Evolutionary conservation across 345 rosid genomes (phyloP), one percentile per base, ranked within the genome.

Genomic region (Lumnitzera littorea): DNA sequence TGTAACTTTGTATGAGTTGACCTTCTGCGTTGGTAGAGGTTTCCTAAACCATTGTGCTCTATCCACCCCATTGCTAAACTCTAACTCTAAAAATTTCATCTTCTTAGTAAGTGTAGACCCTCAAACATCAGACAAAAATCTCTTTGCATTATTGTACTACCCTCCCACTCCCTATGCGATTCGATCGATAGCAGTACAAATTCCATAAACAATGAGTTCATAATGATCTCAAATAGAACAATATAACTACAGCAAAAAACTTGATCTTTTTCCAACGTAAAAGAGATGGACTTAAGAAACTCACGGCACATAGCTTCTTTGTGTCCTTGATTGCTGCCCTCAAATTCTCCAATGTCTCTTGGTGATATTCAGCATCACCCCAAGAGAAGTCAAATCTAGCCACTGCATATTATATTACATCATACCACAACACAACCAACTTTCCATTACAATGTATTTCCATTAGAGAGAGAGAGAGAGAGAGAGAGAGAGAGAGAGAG

Each of bases 301-400:
- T 61, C 81, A 87, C 98, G 55, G 90, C 96, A 76, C 96, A 92
- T 61, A 92, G 94, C 82, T 90, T 94, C 82, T 64, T 90, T 56
- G 95, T 83, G 58, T 73, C 69, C 80, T 79, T 94, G 46, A 94
- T 82, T 11, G 97, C 90, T n/a, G 77, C 61, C 71, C 80, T 87
- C 41, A 92, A 68, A 73, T 89, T 85, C 67, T 85, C 96, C 55
- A 92, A 60, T 12, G 97, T 92, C 82, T 81, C 90, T 64, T 82
- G 96, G 74, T 94, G 99, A 66, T 78, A 94, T 53, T 77, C 87
- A 31, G 84, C 48, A 54, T 84, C 80, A 3, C 91, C 90, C 97
- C 82, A 90, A 5, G 99, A 94, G 74, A 94, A 90, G 73, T 94
- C 95, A 27, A 94, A 94, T 60, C 96, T 65, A 57, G 98, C 98